A percentile compares a stretch with the other conserved stretches of the same genome.
Evolutionary conservation across 2,329 filamentous ascomycete species (phyloP).

Genomic region (Trichoderma koningii): DNA sequence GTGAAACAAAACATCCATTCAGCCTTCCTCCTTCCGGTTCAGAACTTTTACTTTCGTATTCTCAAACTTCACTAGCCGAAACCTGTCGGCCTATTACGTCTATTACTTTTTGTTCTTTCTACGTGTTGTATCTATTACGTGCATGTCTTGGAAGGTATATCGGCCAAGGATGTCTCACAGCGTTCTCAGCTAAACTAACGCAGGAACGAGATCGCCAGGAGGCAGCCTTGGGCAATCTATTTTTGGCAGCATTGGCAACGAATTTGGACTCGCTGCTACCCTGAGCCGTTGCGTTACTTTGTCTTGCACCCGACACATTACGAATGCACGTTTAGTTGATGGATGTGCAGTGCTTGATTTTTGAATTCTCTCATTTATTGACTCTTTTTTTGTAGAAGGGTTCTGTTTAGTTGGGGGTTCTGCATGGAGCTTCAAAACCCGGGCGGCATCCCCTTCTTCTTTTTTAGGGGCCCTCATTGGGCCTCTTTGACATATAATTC

Average conservation of each 20-base stretch:
- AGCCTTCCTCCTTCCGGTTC: too few relatives aligned
- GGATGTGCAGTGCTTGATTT: too few relatives aligned
- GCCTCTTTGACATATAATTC: background rate
- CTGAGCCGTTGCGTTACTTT: background rate
- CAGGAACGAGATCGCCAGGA: constrained; percentile 21
- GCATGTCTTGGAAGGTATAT: background rate
- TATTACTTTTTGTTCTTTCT: too few relatives aligned
- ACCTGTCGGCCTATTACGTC: background rate
- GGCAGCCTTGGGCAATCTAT: constrained; percentile 16
- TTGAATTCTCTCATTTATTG: too few relatives aligned
- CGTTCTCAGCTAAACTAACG: background rate
- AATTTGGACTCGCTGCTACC: background rate
- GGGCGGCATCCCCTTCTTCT: too few relatives aligned
- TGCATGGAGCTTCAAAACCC: too few relatives aligned
- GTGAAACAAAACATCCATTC: constrained; percentile 8
- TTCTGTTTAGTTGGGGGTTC: too few relatives aligned
- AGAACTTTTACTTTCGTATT: background rate
- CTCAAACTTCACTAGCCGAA: background rate
- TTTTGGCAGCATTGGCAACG: constrained; percentile 10
- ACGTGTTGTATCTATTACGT: too few relatives aligned
- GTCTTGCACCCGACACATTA: background rate
- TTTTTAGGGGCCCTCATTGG: too few relatives aligned
- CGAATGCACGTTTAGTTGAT: too few relatives aligned
- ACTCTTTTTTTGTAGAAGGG: too few relatives aligned
- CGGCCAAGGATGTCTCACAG: background rate